Evolutionary conservation across 2,329 filamentous ascomycete genomes (phyloP), one percentile per base, ranked within the genome.

Genomic region (Exophiala sideris): DNA sequence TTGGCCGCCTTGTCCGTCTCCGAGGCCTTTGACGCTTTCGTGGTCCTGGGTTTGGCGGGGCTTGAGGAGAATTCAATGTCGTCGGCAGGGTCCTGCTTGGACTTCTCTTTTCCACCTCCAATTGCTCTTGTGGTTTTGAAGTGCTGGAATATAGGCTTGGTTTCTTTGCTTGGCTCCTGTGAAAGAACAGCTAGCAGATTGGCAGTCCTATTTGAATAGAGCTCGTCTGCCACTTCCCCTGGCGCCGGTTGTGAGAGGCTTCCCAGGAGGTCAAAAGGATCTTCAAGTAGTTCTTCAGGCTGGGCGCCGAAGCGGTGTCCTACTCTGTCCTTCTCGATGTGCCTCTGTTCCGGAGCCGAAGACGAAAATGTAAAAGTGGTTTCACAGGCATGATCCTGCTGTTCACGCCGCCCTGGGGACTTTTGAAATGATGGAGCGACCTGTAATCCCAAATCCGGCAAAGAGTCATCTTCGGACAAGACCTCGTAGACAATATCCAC

Each of bases 1-100:
- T 59, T 64, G 32, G 38, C 73, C 18, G 81, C 80, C 56, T 74
- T 79, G 2, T 75, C 76, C 41, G 69, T 68, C 51, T 71, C 74
- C 10, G 71, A 68, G 16, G 61, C 62, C 1, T 52, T 58, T 21
- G 38, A 12, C 11, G 48, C 39, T 35, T 61, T 62, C 5, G 62
- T 44, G 12, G 51, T 38, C 18, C 32, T 33, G 56, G n/a, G 50
- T 45, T 49, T 68, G 66, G 73, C 70, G 1, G 73, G 71, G 62
- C 77, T 85, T 10, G 61, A 61, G 7, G 60, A 62, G 38, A 59
- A 54, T 12, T 57, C 34, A 46, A 63, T 63, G 21, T 62, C 52
- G 48, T 63, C 61, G 9, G 41, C 18, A 11, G 40, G 18, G n/a
- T 48, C 53, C 33, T 16, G 34, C 24, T 10, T 29, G 20, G 46